These are phyloP conservation scores for Vitis hybrid DNA, from an alignment of 177 flowering plant species.

Conservation along the genomic window DNA sequence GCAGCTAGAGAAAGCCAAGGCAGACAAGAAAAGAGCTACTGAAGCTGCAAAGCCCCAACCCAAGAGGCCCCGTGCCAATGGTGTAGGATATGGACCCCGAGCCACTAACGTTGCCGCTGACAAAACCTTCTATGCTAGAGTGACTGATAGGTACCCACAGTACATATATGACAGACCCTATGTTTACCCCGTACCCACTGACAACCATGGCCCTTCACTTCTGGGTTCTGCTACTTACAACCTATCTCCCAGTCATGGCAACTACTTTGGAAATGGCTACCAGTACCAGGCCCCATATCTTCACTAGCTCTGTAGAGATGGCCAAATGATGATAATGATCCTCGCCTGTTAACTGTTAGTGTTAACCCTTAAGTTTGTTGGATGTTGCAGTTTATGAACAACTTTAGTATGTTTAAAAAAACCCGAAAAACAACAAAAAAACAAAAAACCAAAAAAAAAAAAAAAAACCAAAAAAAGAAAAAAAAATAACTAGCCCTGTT, in stretches of 20 bases:
- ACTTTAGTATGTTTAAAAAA: conserved; percentile 23
- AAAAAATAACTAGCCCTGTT: conserved; percentile 21
- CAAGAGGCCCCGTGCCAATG: conserved; percentile 89
- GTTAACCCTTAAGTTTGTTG: conserved; percentile 31
- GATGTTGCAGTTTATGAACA: conserved; percentile 27
- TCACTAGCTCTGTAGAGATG: conserved; percentile 52
- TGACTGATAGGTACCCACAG: conserved; percentile 72
- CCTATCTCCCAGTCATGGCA: conserved; percentile 64
- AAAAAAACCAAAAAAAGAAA: conserved; percentile 15
- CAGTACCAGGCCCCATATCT: conserved; percentile 82
- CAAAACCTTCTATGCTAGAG: conserved; percentile 61
- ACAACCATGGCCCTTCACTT: conserved; percentile 54
- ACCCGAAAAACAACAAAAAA: conserved; percentile 10
- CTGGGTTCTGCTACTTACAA: conserved; percentile 61
- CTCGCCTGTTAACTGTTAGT: conserved; percentile 42
- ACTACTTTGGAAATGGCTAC: conserved; percentile 80
- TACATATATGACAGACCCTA: conserved; percentile 73
- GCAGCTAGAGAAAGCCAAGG: conserved; percentile 89
- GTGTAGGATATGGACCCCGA: conserved; percentile 57
- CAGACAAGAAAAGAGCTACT: conserved; percentile 79
- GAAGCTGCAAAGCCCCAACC: conserved; percentile 91
- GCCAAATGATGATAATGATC: conserved; percentile 32
- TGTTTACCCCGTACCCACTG: conserved; percentile 52
- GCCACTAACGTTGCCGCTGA: conserved; percentile 49
- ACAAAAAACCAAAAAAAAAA: background rate